Base-by-base conservation (phyloP, 169 alveolate genomes). In the Cryptosporidium sp. region DNA sequence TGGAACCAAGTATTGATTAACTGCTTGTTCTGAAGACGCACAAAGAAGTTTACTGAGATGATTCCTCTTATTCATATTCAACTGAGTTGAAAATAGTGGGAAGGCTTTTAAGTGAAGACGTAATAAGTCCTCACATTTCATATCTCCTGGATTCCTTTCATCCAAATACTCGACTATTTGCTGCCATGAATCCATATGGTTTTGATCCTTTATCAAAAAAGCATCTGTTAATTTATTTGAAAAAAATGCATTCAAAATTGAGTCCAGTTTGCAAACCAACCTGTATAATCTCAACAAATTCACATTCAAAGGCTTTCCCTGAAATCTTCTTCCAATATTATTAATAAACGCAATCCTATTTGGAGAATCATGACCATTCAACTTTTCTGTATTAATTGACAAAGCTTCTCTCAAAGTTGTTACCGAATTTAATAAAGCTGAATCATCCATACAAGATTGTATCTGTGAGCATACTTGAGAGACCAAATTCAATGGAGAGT, bases 391-490 rank as follows among this genome's bases (percentile, higher is more conserved):
- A 35, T 41, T 16, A 41, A 29, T 33, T 43, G 75, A 41, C 9
- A 80, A 48, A 59, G 67, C 62, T 33, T 80, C 89, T 31, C 89
- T 80, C 12, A 80, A 10, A 23, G 37, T 18, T 29, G 29, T n/a
- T 33, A 80, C 51, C 1, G 89, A 58, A 50, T 80, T 65, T 33
- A 45, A n/a, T 26, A 50, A 3, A 14, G 31, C 23, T 4, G 80
- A 6, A 65, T 80, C 89, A 6, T 80, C 65, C 16, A 80, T 26
- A 80, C 89, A 80, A 18, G 26, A 18, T 23, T 51, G 80, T 61
- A 80, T 43, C 50, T 80, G 89, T 1, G 55, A 26, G 43, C 89
- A 80, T 0, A 80, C 39, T 62, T 37, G 33, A 61, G 73, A 23
- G 5, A 43, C 48, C 50, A 80, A 45, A 26, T n/a, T 61, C 5